Evolutionary conservation across 1,284 basidiomycete species (phyloP).

Genomic region (Pulveroboletus sp.): DNA sequence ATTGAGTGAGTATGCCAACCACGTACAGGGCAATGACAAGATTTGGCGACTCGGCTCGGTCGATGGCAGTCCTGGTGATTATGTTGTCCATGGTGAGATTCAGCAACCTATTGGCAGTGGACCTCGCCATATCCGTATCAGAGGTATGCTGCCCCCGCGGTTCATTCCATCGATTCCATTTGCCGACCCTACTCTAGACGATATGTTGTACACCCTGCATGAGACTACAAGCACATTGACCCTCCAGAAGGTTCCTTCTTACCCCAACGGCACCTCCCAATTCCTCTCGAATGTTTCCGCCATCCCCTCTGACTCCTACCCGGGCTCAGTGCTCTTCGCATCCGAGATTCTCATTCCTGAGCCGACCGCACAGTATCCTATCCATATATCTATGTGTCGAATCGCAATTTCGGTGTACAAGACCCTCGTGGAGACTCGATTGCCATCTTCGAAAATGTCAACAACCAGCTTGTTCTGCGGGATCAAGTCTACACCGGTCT

Average conservation of each 20-base stretch:
- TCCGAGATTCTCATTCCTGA: slow-evolving; percentile 62
- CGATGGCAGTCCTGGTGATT: slow-evolving; percentile 43
- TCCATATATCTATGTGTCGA: slow-evolving; percentile 68
- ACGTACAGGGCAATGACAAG: slow-evolving; percentile 56
- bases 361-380: slow-evolving; percentile 47
- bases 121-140: slow-evolving; percentile 39
- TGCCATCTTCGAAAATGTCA: slow-evolving; percentile 55
- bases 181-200: slow-evolving; percentile 40
- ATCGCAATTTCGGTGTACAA: slow-evolving; percentile 58
- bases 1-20: not conserved
- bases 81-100: slow-evolving; percentile 59
- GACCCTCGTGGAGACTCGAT: slow-evolving; percentile 60
- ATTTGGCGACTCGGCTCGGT: slow-evolving; percentile 58
- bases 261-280: slow-evolving; percentile 47
- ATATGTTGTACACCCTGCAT: slow-evolving; percentile 61
- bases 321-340: slow-evolving; percentile 51
- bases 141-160: slow-evolving; percentile 4
- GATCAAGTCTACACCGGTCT: slow-evolving; percentile 64
- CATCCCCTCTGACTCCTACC: slow-evolving; percentile 51
- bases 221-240: slow-evolving; percentile 65
- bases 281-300: slow-evolving; percentile 58
- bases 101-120: slow-evolving; percentile 64
- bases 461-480: slow-evolving; percentile 45
- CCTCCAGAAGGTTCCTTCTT: slow-evolving; percentile 56
- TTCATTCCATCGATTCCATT: not conserved